phyloP scores from a whole-genome alignment of 768 basidiomycete species.

The Pleurotus citrinopileatus region DNA sequence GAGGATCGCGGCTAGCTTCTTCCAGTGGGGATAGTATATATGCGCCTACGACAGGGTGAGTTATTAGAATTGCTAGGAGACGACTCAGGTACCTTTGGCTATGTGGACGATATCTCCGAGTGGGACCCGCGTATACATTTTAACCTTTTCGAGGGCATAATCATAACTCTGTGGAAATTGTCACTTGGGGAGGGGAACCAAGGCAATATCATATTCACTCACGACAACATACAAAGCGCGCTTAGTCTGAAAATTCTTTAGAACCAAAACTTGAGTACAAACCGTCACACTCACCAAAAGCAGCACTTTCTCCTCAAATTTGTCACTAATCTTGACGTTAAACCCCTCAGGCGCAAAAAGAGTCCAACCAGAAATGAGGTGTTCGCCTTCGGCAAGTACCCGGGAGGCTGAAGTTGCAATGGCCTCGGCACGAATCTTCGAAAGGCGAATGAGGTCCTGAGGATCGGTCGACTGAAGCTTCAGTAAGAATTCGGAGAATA shows the following conservation, averaged over 20 bases:
- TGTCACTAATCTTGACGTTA: conserved; percentile 67
- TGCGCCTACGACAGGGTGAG: conserved; percentile 52
- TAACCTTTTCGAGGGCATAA: conserved; percentile 90
- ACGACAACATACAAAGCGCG: conserved; percentile 78
- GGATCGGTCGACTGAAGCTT: conserved; percentile 92
- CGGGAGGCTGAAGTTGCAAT: conserved; percentile 84
- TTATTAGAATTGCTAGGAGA: neutral
- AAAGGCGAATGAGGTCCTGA: conserved; percentile 81
- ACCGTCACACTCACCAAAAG: conserved; percentile 60
- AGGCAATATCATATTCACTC: conserved; percentile 29
- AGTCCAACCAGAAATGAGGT: conserved; percentile 86
- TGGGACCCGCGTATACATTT: conserved; percentile 86
- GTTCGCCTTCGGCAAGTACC: conserved; percentile 74
- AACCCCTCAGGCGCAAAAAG: conserved; percentile 80
- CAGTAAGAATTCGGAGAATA: conserved; percentile 92
- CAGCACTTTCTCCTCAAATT: conserved; percentile 93
- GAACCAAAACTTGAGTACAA: conserved; percentile 21
- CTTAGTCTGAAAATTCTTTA: conserved; percentile 22
- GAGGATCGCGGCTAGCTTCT: conserved; percentile 83
- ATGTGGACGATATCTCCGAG: conserved; percentile 76
- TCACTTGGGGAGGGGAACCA: neutral
- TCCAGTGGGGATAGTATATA: conserved; percentile 95
- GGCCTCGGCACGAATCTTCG: conserved; percentile 88
- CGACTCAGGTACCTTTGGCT: conserved; percentile 57
- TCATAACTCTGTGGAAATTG: conserved; percentile 72